Percentiles rank a stretch among this genome's conserved stretches.
Evolutionary conservation across 768 basidiomycete genomes (phyloP).

Genomic region (Candolleomyces efflorescens): DNA sequence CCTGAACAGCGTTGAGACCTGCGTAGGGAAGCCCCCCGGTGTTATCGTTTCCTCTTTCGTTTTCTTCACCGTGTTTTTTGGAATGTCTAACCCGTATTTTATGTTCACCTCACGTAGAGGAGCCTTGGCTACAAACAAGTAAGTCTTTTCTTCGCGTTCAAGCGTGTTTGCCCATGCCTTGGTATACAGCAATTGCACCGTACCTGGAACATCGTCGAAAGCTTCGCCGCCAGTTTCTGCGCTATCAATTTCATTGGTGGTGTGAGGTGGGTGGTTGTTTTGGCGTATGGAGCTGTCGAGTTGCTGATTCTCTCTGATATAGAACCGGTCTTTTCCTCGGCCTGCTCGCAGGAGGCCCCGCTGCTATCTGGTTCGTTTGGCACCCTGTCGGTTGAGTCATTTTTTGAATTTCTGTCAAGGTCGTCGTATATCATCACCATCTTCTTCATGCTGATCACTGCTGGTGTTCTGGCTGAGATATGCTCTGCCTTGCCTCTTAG

Average conservation of each 20-base stretch:
- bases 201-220: conserved; percentile 78
- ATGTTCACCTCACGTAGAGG: conserved; percentile 41
- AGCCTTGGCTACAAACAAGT: conserved; percentile 81
- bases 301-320: conserved; percentile 18
- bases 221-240: conserved; percentile 83
- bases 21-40: conserved; percentile 95
- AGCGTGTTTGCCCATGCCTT: conserved; percentile 7
- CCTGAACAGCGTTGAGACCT: conserved; percentile 97
- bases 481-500: conserved; percentile 85
- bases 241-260: conserved; percentile 90
- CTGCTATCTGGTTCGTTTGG: conserved; percentile 65
- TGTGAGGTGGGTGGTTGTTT: conserved; percentile 52
- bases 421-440: conserved; percentile 80
- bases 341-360: conserved; percentile 80
- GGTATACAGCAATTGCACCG: conserved; percentile 73
- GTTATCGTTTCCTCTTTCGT: conserved; percentile 43
- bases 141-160: conserved; percentile 14
- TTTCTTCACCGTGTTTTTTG: conserved; percentile 23
- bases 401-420: conserved; percentile 41
- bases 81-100: conserved; percentile 45
- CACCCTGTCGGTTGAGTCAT: neutral
- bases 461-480: conserved; percentile 82
- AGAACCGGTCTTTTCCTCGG: conserved; percentile 81
- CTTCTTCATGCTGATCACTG: conserved; percentile 85
- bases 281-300: no score